phyloP scores from a whole-genome alignment of 2,329 filamentous ascomycete genomes.

The Nemania abortiva region DNA sequence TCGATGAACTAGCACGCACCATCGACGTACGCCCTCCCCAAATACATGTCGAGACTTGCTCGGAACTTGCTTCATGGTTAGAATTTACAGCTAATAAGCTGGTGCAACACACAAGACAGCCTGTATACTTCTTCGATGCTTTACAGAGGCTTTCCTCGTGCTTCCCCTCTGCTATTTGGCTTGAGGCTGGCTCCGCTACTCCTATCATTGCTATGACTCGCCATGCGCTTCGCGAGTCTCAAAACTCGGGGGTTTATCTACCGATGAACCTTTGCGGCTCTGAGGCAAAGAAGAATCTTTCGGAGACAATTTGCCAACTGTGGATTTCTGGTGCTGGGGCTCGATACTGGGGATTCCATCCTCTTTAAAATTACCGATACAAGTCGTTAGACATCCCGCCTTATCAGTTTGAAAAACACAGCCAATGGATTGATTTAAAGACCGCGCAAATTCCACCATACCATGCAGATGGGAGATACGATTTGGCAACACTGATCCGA shows the following conservation, averaged over 20 bases:
- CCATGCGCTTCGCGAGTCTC: too few species aligned
- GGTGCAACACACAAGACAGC: constrained; percentile 48
- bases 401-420: background rate
- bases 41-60: too few species aligned
- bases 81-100: background rate
- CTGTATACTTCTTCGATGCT: constrained; percentile 50
- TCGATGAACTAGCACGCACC: too few species aligned
- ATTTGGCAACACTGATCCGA: too few species aligned
- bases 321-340: background rate
- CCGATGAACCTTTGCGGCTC: too few species aligned
- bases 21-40: too few species aligned
- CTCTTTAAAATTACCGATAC: too few species aligned
- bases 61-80: too few species aligned
- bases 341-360: too few species aligned
- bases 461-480: too few species aligned
- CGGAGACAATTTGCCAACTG: background rate
- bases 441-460: too few species aligned
- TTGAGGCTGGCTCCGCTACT: constrained; percentile 52
- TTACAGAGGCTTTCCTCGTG: constrained; percentile 39
- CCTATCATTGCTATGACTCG: constrained; percentile 48
- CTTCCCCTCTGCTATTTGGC: constrained; percentile 37
- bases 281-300: background rate
- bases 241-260: too few species aligned
- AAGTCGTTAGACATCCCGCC: background rate
- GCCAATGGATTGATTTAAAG: background rate